A percentile compares a stretch with the other conserved stretches of the same genome.
These are phyloP conservation scores for Pestalotiopsis sp. DNA, from an alignment of 2,329 filamentous ascomycete genomes.

Conservation along the genomic window DNA sequence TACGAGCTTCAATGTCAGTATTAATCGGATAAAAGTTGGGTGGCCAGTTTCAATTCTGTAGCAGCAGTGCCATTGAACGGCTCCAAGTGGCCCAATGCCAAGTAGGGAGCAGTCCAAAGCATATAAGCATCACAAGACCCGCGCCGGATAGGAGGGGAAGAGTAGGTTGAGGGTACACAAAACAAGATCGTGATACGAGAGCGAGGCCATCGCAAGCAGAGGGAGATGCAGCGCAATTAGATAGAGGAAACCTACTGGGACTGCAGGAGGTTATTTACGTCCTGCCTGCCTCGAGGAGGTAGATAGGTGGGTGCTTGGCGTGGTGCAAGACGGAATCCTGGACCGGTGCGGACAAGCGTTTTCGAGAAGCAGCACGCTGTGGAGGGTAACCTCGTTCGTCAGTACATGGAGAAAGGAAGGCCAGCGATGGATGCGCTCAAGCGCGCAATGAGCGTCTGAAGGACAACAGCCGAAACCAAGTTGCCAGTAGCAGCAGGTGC, in stretches of 20 bases:
- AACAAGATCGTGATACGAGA: not conserved
- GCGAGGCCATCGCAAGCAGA: not conserved
- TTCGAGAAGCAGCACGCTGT: constrained; percentile 23
- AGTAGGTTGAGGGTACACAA: not conserved
- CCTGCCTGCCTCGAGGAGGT: not conserved
- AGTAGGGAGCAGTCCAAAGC: not conserved
- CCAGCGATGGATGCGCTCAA: constrained; percentile 20
- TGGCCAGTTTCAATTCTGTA: not conserved
- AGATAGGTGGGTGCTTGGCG: constrained; percentile 14
- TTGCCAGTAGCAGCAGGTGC: constrained; percentile 33
- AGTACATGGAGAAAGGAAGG: constrained; percentile 26
- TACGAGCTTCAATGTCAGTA: not conserved
- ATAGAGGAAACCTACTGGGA: not conserved
- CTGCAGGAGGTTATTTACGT: not conserved
- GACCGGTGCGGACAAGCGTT: constrained; percentile 11
- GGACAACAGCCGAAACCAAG: constrained; percentile 23
- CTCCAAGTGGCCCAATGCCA: not conserved
- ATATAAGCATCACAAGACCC: not conserved
- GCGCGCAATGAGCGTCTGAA: constrained; percentile 24
- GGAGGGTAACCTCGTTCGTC: constrained; percentile 19
- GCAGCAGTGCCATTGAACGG: not conserved
- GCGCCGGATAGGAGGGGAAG: not conserved
- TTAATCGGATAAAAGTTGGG: not conserved
- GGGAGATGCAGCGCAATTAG: not conserved
- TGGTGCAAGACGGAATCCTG: not conserved